Percentiles rank a stretch among this genome's conserved stretches.
phyloP scores from a whole-genome alignment of 441 rosid species.

The Breynia disticha region DNA sequence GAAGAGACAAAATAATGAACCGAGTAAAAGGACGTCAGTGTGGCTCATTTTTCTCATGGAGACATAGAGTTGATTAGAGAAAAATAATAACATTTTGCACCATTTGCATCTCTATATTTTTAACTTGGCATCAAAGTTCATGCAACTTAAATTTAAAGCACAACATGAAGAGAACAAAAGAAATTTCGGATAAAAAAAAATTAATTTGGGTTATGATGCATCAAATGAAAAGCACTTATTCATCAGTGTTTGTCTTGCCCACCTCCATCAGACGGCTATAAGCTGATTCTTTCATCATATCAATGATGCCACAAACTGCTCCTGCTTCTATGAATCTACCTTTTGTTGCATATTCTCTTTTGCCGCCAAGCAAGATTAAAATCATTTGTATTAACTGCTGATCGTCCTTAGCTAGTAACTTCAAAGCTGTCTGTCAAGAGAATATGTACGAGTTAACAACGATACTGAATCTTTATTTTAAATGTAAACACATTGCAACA shows the following conservation, averaged over 20 bases:
- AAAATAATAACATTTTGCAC: too few relatives aligned
- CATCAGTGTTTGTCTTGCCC: slow-evolving; percentile 13
- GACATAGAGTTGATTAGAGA: too few relatives aligned
- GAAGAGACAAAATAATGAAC: too few relatives aligned
- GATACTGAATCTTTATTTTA: not conserved
- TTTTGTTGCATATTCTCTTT: slow-evolving; percentile 28
- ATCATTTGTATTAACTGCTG: slow-evolving; percentile 52
- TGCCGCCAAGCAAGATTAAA: slow-evolving; percentile 54
- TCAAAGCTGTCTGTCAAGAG: slow-evolving; percentile 60
- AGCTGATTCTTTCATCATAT: slow-evolving; percentile 64
- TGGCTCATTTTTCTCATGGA: too few relatives aligned
- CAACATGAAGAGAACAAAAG: not conserved
- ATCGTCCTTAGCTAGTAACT: slow-evolving; percentile 51
- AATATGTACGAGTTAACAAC: slow-evolving; percentile 1
- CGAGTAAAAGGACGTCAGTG: too few relatives aligned
- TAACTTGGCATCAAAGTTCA: not conserved
- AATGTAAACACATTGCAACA: not conserved
- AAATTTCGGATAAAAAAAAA: not conserved
- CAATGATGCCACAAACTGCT: slow-evolving; percentile 30
- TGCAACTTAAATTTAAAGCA: not conserved
- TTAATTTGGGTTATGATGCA: not conserved
- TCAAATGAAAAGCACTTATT: not conserved
- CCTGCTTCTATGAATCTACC: slow-evolving; percentile 32
- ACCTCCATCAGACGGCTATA: slow-evolving; percentile 91
- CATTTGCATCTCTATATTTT: too few relatives aligned